Evolutionary conservation across 202 grass and related monocot species (phyloP).

Genomic region (Panicum hallii): DNA sequence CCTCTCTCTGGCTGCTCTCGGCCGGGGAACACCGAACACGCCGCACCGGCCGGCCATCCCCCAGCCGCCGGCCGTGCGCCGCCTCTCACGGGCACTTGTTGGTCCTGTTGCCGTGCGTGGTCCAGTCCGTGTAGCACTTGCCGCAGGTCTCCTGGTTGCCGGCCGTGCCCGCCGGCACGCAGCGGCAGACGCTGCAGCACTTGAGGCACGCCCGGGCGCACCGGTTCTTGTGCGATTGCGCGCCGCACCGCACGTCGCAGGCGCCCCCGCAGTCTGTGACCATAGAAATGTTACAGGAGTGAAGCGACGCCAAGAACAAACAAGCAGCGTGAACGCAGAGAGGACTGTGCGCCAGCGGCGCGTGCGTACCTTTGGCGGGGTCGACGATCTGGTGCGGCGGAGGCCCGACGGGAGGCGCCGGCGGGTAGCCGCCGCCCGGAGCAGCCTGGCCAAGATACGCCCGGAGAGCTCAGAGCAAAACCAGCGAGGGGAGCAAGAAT

Average conservation of each 20-base stretch:
- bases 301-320: not conserved
- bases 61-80: too few species aligned
- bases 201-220: conserved; percentile 81
- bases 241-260: conserved; percentile 75
- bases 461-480: not conserved
- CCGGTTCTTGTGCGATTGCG: conserved; percentile 72
- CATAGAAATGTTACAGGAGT: too few species aligned
- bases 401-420: conserved; percentile 44
- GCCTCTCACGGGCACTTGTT: conserved; percentile 92
- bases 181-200: conserved; percentile 88
- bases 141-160: conserved; percentile 92
- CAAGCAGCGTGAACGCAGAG: not conserved
- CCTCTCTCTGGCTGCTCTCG: not conserved
- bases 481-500: not conserved
- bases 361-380: conserved; percentile 63
- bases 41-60: not conserved
- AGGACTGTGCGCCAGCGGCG: too few species aligned
- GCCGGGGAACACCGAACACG: not conserved
- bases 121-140: conserved; percentile 91
- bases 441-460: conserved; percentile 31
- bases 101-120: conserved; percentile 90
- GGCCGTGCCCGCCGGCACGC: conserved; percentile 84
- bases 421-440: conserved; percentile 30
- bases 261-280: conserved; percentile 70
- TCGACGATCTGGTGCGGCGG: conserved; percentile 77